Evolutionary conservation across 1,284 basidiomycete species (phyloP), one percentile per base, ranked within the genome.

Genomic region (Kalmanozyma brasiliensis): DNA sequence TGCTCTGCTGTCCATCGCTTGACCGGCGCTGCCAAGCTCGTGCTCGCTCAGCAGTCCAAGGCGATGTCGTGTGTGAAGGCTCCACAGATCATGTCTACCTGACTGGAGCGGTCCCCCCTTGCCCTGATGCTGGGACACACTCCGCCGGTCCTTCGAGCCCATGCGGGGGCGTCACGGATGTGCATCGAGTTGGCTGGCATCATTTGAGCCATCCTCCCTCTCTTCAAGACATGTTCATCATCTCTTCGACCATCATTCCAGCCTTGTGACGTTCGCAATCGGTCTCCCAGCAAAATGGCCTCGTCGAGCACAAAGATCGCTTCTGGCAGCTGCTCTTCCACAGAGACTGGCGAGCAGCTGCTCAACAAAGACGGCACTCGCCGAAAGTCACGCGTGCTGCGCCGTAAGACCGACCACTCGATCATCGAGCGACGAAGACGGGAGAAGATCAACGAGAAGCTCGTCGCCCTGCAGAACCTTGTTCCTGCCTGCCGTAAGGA

Each of bases 371-470:
- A 69, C 30, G 66, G 66, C 44, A 62, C 36, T n/a, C 51, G 47
- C 30, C 71, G 76, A 44, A 72, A 74, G 22, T 70, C 74, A 10
- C 65, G 78, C 11, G 63, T 74, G 19, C 60, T 76, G 41, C 52
- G 74, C 29, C 73, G 79, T 49, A 82, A 80, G 66, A 82, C 79
- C 26, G 73, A 76, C 40, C 80, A 82, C 51, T 77, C 74, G 17
- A 61, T 81, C 56, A 82, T 82, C 40, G 80, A 82, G 53, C 47
- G 80, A 9, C 68, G 79, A 17, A 56, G 80, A 10, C 46, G 80
- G 17, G 78, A 80, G 40, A 82, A 82, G 69, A 82, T 82, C 73
- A 82, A 82, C 58, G 79, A 82, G 47, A 75, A 77, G 44, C 74
- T 82, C 8, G 65, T 81, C 33, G 46, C 61, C 14, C 49, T 82